phyloP scores from a whole-genome alignment of 192 early-diverging fungal genomes.

The Funneliformis mosseae region DNA sequence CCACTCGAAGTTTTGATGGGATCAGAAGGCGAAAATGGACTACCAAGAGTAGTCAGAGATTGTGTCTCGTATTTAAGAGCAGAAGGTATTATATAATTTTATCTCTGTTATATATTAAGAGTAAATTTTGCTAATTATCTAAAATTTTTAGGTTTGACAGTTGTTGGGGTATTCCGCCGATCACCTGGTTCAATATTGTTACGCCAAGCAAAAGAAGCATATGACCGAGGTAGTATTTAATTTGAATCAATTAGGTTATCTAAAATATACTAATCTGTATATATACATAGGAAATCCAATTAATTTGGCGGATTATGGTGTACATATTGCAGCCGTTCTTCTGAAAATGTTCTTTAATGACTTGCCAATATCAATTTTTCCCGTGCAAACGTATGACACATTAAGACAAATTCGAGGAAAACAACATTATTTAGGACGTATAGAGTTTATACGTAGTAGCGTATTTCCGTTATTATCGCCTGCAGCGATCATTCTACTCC shows the following conservation, averaged over 20 bases:
- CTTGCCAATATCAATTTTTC: slow-evolving; percentile 76
- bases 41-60: slow-evolving; percentile 76
- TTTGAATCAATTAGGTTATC: not conserved
- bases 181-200: slow-evolving; percentile 76
- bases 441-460: slow-evolving; percentile 43
- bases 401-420: slow-evolving; percentile 36
- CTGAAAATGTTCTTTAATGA: slow-evolving; percentile 86
- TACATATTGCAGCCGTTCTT: slow-evolving; percentile 80
- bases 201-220: slow-evolving; percentile 62
- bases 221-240: slow-evolving; percentile 48
- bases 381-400: slow-evolving; percentile 60
- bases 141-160: slow-evolving; percentile 59
- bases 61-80: slow-evolving; percentile 70
- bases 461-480: slow-evolving; percentile 47
- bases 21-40: slow-evolving; percentile 65
- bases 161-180: slow-evolving; percentile 84
- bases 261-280: not conserved
- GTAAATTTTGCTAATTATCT: not conserved
- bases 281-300: slow-evolving; percentile 50
- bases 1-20: slow-evolving; percentile 78
- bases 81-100: slow-evolving; percentile 49
- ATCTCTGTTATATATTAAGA: not conserved
- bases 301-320: slow-evolving; percentile 64
- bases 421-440: slow-evolving; percentile 42
- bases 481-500: slow-evolving; percentile 55